Percentiles rank a stretch among this genome's conserved stretches.
phyloP scores from a whole-genome alignment of 345 rosid genomes.

The Balakata baccata region DNA sequence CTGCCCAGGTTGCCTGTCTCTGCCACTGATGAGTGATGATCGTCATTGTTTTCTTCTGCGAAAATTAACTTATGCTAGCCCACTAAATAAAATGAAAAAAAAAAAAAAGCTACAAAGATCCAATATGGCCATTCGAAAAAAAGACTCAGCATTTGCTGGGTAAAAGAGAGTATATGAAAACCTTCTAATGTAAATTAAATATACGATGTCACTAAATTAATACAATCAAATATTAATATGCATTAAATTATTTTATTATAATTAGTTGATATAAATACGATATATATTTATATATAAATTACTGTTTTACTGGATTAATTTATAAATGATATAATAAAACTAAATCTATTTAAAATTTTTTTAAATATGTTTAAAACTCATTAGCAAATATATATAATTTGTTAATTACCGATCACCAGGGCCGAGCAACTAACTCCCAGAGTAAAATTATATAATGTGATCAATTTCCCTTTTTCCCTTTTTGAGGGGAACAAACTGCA shows the following conservation, averaged over 20 bases:
- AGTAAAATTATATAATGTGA: not conserved
- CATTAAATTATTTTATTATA: no score
- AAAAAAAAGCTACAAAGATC: not conserved
- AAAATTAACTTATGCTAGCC: not conserved
- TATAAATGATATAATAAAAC: no score
- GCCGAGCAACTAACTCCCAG: slow-evolving; percentile 8
- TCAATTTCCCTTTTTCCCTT: not conserved
- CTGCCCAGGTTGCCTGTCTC: slow-evolving; percentile 31
- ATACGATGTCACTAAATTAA: no score
- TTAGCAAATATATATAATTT: not conserved
- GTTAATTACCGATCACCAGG: not conserved
- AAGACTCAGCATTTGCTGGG: not conserved
- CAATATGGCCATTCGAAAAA: slow-evolving; percentile 32
- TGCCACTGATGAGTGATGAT: slow-evolving; percentile 14
- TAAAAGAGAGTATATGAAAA: no score
- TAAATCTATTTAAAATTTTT: no score
- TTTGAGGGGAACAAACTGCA: not conserved
- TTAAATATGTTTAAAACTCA: not conserved
- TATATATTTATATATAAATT: no score
- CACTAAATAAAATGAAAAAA: no score
- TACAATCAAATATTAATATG: no score
- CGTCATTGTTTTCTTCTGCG: not conserved
- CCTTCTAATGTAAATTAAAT: no score
- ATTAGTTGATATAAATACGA: no score
- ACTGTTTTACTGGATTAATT: no score